Base-by-base conservation (phyloP, 305 asterid genomes). In the Solanum hybrid region DNA sequence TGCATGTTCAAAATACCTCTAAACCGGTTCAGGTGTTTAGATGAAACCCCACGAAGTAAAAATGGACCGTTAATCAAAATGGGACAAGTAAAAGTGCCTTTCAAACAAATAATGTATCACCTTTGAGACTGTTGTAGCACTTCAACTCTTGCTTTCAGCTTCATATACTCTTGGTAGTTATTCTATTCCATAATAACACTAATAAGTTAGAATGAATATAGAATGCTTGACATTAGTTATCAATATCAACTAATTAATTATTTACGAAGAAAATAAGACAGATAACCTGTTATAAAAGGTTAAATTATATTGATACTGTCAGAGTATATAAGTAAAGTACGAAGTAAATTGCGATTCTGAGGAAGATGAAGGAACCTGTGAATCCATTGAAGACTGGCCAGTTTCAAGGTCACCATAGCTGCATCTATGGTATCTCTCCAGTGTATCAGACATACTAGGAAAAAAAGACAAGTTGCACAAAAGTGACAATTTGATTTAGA, bases 121-220 rank as follows among this genome's bases (percentile, higher is more conserved):
- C 98, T 94, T 90, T 95, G 98, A 85, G 95, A 94, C 90, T 94
- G 94, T 87, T 94, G 96, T 45, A 94, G 92, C 26, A 36, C 92
- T 91, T 94, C 98, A 89, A 92, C 96, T 80, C 90, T 93, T 90
- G 91, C 94, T 92, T 95, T 95, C 34, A 95, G 96, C 93, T 92
- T 92, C 87, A 93, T 33, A 92, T 94, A 95, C 90, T 94, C 96
- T 37, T 94, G 93, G 86, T 94, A 94, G 39, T 79, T 89, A 73
- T 90, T 90, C 96, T 95, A 93, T 86, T 91, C 3, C 45, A 34
- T 22, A 34, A 22, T 34, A 79, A 36, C 31, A 77, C 82, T 7
- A 61, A 20, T 61, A 6, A 61, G 39, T 77, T 34, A 32, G 39
- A 32, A 20, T 77, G 26, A 31, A 77, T 10, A 31, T 31, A 31